Conservation (phyloP, 495 filamentous ascomycete species). For the Penicillium paxilli region DNA sequence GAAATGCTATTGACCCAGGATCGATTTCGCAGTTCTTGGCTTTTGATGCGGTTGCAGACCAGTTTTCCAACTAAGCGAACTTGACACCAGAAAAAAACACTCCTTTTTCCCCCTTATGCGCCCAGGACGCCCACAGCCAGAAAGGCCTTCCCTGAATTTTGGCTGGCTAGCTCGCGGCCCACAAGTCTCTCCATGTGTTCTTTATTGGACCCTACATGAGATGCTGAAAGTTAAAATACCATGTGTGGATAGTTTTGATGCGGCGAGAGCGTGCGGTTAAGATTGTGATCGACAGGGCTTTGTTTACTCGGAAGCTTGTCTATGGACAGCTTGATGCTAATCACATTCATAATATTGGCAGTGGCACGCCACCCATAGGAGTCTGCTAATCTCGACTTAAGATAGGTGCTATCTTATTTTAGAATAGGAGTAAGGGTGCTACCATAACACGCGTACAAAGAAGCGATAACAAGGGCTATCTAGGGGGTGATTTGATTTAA, state of each 20-base stretch:
- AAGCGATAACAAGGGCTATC: too few relatives aligned
- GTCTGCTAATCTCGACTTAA: too few relatives aligned
- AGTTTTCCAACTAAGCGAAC: neutral
- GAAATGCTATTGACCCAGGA: too few relatives aligned
- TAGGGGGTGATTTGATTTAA: too few relatives aligned
- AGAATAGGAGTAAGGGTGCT: too few relatives aligned
- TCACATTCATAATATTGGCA: too few relatives aligned
- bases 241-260: neutral
- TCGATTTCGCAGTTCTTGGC: too few relatives aligned
- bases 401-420: too few relatives aligned
- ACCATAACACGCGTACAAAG: too few relatives aligned
- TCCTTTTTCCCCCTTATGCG: neutral
- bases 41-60: neutral
- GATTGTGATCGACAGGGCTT: conserved; percentile 1
- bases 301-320: neutral
- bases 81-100: neutral
- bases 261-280: neutral
- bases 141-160: neutral
- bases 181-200: neutral
- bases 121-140: neutral
- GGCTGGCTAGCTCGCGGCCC: neutral
- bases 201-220: neutral
- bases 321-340: too few relatives aligned
- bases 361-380: too few relatives aligned
- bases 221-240: neutral